Conservation (phyloP, 192 early-diverging fungal species). For the Helicostylum pulchrum region DNA sequence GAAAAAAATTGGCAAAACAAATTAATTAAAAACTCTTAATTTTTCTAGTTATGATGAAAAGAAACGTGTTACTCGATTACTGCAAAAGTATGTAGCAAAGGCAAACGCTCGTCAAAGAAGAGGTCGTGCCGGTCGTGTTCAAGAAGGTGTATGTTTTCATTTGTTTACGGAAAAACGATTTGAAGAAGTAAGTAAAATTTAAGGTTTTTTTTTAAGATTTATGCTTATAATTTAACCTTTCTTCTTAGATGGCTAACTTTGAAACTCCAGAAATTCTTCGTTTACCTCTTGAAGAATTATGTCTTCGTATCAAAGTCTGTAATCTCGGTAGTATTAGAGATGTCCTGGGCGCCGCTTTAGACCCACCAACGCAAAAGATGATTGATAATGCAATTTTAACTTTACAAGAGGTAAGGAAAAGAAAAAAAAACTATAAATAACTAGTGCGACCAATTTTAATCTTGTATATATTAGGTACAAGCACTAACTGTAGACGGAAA, state of each 20-base stretch:
- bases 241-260: conserved; percentile 45
- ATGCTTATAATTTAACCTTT: background rate
- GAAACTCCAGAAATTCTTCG: conserved; percentile 69
- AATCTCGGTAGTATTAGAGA: conserved; percentile 42
- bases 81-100: conserved; percentile 61
- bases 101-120: conserved; percentile 69
- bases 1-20: background rate
- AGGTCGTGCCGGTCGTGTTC: conserved; percentile 83
- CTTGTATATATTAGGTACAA: conserved; percentile 33
- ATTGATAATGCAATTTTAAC: conserved; percentile 48
- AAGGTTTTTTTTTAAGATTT: background rate
- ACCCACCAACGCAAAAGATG: conserved; percentile 49
- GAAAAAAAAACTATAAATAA: too few species aligned
- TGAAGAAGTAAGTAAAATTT: conserved; percentile 26
- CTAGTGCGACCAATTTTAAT: too few species aligned
- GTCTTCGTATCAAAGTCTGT: conserved; percentile 57
- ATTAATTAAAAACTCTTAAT: background rate
- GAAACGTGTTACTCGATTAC: conserved; percentile 54
- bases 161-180: conserved; percentile 55
- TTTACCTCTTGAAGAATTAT: conserved; percentile 71
- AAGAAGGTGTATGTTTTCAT: conserved; percentile 73
- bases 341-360: conserved; percentile 49
- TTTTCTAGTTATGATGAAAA: conserved; percentile 52
- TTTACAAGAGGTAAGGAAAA: conserved; percentile 43
- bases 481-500: conserved; percentile 38